These are phyloP conservation scores for Panellus pusillus DNA, from an alignment of 768 basidiomycete genomes.

Conservation along the genomic window DNA sequence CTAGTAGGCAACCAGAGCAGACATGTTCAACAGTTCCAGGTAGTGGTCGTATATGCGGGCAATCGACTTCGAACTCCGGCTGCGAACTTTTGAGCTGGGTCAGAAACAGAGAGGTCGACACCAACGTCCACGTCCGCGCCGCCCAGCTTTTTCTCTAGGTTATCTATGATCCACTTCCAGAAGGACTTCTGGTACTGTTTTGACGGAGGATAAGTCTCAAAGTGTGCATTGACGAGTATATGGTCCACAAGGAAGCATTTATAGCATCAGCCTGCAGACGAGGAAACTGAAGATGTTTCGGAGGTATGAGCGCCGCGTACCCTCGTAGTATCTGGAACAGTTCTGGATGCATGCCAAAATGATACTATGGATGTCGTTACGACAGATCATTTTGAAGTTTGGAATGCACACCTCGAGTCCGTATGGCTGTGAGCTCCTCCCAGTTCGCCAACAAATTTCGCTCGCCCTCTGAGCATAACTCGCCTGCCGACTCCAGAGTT, in stretches of 20 bases:
- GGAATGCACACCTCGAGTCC: no score
- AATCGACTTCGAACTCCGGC: slow-evolving; percentile 59
- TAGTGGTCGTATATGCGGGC: slow-evolving; percentile 65
- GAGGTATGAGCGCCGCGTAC: slow-evolving; percentile 53
- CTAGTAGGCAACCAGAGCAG: slow-evolving; percentile 11
- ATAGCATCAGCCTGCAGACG: slow-evolving; percentile 39
- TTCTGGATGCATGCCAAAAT: slow-evolving; percentile 31
- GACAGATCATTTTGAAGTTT: no score
- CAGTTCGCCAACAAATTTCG: slow-evolving; percentile 41
- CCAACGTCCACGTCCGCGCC: slow-evolving; percentile 46
- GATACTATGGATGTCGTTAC: no score
- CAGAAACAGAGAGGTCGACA: not conserved
- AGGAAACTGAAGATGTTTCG: slow-evolving; percentile 44
- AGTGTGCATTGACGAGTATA: slow-evolving; percentile 54
- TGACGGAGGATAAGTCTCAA: slow-evolving; percentile 62
- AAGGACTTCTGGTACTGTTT: slow-evolving; percentile 59
- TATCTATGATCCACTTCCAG: slow-evolving; percentile 70
- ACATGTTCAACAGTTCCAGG: slow-evolving; percentile 44
- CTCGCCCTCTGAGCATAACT: slow-evolving; percentile 29
- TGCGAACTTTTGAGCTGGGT: slow-evolving; percentile 27
- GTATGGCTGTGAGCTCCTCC: slow-evolving; percentile 28
- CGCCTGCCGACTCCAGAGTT: slow-evolving; percentile 26
- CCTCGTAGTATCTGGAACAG: slow-evolving; percentile 47
- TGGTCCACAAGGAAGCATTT: slow-evolving; percentile 53
- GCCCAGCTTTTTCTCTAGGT: slow-evolving; percentile 47